A percentile compares a stretch with the other conserved stretches of the same genome.
Conservation (phyloP, 495 filamentous ascomycete genomes). For the Penicillium mononematosum region DNA sequence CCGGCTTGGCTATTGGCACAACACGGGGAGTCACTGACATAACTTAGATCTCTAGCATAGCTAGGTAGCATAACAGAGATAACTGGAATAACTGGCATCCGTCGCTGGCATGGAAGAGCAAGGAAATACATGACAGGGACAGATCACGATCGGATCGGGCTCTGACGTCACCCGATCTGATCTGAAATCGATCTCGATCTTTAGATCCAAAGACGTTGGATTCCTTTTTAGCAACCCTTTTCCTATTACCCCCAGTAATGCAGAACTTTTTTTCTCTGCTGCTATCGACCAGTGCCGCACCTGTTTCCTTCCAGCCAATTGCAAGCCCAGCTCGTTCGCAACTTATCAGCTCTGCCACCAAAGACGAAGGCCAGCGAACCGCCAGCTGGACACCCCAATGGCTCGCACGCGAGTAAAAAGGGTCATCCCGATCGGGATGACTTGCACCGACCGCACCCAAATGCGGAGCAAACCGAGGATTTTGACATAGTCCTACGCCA, state of each 20-base stretch:
- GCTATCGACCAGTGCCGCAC: background rate
- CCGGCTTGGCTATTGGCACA: background rate
- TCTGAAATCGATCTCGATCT: constrained; percentile 5
- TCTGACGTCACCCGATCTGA: constrained; percentile 10
- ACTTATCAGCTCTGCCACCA: constrained; percentile 22
- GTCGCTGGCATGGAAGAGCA: too few species aligned
- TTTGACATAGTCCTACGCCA: constrained; percentile 70
- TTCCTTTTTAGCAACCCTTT: background rate
- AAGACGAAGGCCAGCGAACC: constrained; percentile 31
- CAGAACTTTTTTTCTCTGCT: background rate
- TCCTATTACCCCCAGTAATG: background rate
- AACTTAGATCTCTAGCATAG: background rate
- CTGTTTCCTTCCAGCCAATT: background rate
- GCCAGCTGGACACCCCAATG: constrained; percentile 10
- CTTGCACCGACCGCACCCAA: constrained; percentile 35
- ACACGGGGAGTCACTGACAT: background rate
- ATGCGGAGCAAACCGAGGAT: constrained; percentile 53
- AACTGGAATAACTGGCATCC: too few species aligned
- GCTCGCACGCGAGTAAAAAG: constrained; percentile 19
- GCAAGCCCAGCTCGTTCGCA: background rate
- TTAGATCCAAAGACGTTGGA: background rate
- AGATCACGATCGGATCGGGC: background rate
- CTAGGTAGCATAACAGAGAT: background rate
- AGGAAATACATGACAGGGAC: background rate
- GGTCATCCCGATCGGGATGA: constrained; percentile 21